Base-by-base conservation (phyloP, 352 stramenopile species). In the Globisporangium irregulare region DNA sequence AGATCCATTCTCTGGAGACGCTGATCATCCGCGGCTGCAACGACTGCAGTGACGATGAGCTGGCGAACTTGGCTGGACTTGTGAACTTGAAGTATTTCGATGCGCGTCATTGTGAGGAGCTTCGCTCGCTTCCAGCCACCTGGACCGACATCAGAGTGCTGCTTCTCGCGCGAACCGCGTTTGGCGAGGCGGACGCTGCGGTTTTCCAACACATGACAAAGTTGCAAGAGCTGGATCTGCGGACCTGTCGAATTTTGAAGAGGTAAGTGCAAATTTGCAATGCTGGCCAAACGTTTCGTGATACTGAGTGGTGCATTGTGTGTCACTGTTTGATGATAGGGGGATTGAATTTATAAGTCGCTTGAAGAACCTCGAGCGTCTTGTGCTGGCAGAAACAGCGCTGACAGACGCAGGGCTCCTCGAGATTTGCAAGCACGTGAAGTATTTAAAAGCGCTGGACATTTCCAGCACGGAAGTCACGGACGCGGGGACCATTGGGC, bases 381-480 rank as follows among this genome's bases (percentile, higher is more conserved):
- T 94, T 2, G 75, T 81, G 22, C 50, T 94, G 22, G 74, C 74
- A 15, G 86, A 94, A 58, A 92, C 82, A 3, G 67, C 73, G 9
- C 68, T 94, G 25, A 90, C 74, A 1, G 84, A 94, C 66, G 69
- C 72, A n/a, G 72, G 74, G 4, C 56, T 94, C 14, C 48, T 92
- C 27, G 72, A 83, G 62, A 86, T 94, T 54, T 92, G 84, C 77
- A 84, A 81, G 41, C 62, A 73, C 34, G 34, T 70, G 10, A 69
- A 38, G 48, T 71, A 76, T 24, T 69, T 94, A 34, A 78, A 80
- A 43, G 73, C 70, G 43, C 75, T 94, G 27, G 79, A 92, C 60
- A 77, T 94, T 24, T 91, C 86, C 0, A 77, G 85, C 51, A 92
- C 86, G 0, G 84, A 92, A 68, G 73, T 94, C 58, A 91, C 78